phyloP scores from a whole-genome alignment of 345 rosid species.

The Syzygium aromaticum region DNA sequence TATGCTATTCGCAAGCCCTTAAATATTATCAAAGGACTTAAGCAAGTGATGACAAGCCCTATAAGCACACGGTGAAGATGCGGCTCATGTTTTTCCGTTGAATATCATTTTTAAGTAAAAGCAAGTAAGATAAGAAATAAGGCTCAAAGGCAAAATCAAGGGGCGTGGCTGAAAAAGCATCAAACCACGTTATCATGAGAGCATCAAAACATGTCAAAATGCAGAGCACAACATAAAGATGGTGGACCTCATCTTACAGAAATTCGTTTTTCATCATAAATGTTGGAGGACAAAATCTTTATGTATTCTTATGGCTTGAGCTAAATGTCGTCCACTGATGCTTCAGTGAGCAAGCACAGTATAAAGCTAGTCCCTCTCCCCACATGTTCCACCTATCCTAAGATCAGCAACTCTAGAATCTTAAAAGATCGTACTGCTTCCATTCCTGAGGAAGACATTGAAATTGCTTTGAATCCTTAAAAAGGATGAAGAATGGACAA shows the following conservation, averaged over 20 bases:
- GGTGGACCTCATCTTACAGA: not conserved
- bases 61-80: not conserved
- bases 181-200: not conserved
- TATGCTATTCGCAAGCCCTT: not conserved
- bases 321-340: not conserved
- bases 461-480: not conserved
- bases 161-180: not conserved
- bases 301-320: not conserved
- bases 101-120: not conserved
- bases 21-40: not conserved
- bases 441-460: not conserved
- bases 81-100: not conserved
- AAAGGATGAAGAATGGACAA: not conserved
- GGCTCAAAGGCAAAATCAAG: not conserved
- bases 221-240: not conserved
- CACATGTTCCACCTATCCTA: not conserved
- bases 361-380: not conserved
- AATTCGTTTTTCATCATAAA: not conserved
- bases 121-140: not conserved
- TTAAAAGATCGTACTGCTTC: not conserved
- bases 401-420: not conserved
- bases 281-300: not conserved
- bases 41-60: not conserved
- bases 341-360: not conserved
- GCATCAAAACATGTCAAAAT: not conserved